Evolutionary conservation across 2,329 filamentous ascomycete species (phyloP).

Genomic region (Elsinoe perseae): DNA sequence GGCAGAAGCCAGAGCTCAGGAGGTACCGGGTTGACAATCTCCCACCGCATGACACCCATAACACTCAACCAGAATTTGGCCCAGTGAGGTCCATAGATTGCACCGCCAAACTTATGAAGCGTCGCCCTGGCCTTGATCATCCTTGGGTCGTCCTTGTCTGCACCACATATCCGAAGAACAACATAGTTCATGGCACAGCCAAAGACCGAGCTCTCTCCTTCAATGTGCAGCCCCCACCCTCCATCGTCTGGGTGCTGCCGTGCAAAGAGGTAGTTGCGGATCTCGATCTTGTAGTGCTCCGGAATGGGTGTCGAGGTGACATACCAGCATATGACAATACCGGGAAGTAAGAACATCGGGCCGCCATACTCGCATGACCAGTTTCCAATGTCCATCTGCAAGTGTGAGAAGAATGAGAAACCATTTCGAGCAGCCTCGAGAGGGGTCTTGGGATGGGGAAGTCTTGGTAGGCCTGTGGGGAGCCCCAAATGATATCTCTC

Average conservation of each 20-base stretch:
- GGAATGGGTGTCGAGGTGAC: conserved; percentile 82
- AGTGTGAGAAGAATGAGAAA: conserved; percentile 76
- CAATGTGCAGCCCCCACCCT: conserved; percentile 96
- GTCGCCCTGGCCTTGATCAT: conserved; percentile 79
- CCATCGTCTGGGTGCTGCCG: conserved; percentile 69
- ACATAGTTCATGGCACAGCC: conserved; percentile 87
- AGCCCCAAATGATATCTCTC: conserved; percentile 85
- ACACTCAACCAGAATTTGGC: conserved; percentile 92
- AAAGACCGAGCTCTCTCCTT: conserved; percentile 85
- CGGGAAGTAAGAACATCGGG: conserved; percentile 89
- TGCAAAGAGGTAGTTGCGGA: conserved; percentile 85
- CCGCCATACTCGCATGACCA: conserved; percentile 98
- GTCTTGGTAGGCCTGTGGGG: conserved; percentile 64
- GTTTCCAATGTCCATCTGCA: conserved; percentile 82
- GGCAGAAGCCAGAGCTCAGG: conserved; percentile 71
- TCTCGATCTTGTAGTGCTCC: conserved; percentile 70
- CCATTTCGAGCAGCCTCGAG: conserved; percentile 75
- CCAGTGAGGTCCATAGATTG: conserved; percentile 82
- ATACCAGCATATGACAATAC: conserved; percentile 78
- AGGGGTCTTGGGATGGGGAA: conserved; percentile 63
- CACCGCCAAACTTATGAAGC: conserved; percentile 79
- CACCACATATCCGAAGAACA: conserved; percentile 69
- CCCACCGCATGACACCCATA: conserved; percentile 77
- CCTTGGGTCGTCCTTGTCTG: conserved; percentile 70
- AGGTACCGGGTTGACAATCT: conserved; percentile 87